Base-by-base conservation (phyloP, 73 alveolate genomes). In the Breviolum minutum region DNA sequence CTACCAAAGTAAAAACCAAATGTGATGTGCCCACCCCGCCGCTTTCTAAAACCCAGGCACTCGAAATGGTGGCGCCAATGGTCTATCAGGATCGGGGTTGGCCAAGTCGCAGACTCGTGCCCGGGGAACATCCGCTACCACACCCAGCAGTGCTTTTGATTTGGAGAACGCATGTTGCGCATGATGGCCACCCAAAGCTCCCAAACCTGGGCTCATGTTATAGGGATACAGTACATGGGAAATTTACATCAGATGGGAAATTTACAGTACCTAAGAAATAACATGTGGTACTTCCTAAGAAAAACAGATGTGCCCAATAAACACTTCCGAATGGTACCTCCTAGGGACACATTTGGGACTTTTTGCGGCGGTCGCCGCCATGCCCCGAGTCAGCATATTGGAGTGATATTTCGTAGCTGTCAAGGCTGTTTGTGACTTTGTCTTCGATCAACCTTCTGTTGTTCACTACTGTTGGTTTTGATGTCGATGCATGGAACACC, bases 1-100 rank as follows among this genome's bases (percentile, higher is more conserved):
- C 2, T 22, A 22, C 77, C 77, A 68, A 22, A 17, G 17, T 14
- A 17, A 68, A 22, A 2, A 68, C 77, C 77, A 68, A 68, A 68
- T 14, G 24, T 68, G 54, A 40, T 68, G 77, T 22, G 77, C 77
- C 77, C 17, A 68, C 24, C n/a, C 77, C 2, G 82, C 13, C 1
- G 40, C 82, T 71, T 22, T 13, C 48, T 71, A 54, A 40, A 40
- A 40, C 89, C 89, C 30, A 80, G 89, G 32, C 32, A 8, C 89
- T 10, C 89, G 66, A 9, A 9, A 80, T 0, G 64, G 60, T 7
- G 89, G 89, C 2, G 89, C 30, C 64, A 80, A 29, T 1, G 89
- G 89, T 0, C 89, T 69, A 5, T 80, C 89, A 12, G 89, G 89
- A 30, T 80, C 89, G 0, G 89, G 89, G 69, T 80, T 80, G 40